Conservation (phyloP, 2,329 filamentous ascomycete species). For the Trichophyton mentagrophytes region DNA sequence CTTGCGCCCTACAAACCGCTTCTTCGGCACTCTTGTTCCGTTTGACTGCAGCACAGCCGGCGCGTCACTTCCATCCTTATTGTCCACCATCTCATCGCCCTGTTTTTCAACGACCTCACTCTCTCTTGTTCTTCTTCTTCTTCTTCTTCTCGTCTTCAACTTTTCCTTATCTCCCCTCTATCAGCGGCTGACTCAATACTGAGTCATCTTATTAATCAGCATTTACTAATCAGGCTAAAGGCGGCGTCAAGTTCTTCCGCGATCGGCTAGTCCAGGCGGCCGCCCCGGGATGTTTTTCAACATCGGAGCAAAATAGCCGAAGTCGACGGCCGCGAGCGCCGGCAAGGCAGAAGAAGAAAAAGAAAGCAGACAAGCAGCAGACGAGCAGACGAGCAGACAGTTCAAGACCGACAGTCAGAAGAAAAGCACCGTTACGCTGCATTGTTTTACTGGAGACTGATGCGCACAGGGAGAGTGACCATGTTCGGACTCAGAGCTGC, state of each 20-base stretch:
- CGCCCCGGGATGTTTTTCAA: neutral
- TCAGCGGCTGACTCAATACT: neutral
- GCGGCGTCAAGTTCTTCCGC: neutral
- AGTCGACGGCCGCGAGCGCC: constrained; percentile 1
- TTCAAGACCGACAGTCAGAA: neutral
- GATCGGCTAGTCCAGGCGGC: neutral
- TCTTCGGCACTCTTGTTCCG: constrained; percentile 59
- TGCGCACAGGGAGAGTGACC: neutral
- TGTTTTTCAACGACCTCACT: neutral
- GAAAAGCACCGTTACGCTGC: neutral
- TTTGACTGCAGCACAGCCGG: neutral
- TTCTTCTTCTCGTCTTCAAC: neutral
- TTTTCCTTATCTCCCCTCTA: neutral
- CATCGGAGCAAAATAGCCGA: constrained; percentile 4
- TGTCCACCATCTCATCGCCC: neutral
- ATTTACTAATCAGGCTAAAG: neutral
- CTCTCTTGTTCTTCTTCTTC: neutral
- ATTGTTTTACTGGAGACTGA: too few relatives aligned
- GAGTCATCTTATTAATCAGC: neutral
- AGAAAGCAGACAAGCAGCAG: neutral
- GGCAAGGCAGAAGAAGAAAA: neutral
- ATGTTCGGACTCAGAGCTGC: constrained; percentile 21
- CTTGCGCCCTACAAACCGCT: constrained; percentile 77
- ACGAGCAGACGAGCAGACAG: neutral
- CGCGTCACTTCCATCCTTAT: neutral